Evolutionary conservation across 129 eudicot genomes (phyloP), one percentile per base, ranked within the genome.

Genomic region (Tanacetum coccineum): DNA sequence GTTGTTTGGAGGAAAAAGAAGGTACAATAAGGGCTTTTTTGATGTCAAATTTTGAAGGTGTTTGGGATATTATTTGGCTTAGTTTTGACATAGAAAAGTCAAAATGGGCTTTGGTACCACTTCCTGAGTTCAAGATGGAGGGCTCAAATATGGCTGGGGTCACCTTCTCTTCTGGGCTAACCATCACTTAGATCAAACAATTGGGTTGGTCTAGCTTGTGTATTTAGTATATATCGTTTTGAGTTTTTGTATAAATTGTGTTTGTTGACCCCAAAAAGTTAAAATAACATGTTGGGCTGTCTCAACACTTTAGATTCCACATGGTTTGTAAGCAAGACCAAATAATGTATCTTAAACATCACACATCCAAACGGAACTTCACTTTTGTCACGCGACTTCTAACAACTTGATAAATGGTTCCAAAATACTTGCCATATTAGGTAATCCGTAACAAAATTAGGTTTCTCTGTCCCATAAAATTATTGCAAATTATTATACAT

Each of bases 71-170:
- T 20, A 74, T 82, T 71, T 85, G 91, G 87, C 74, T 85, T 13
- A 70, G 87, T 30, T 85, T 70, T 82, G 81, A 79, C 65, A 7
- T 67, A 11, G 40, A 25, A 12, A 63, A 60, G 56, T 76, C 73
- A 47, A 45, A 17, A 20, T 85, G 91, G 91, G 70, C 28, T 59
- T 82, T 82, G 72, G 72, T 79, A 19, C 83, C 79, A 6, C 77
- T 85, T 18, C 91, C 87, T 57, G 85, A 82, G 32, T 85, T 82
- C 73, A 85, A 79, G 22, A 85, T 85, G 91, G 78, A 76, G 30
- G 81, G 84, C 28, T 74, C 91, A 45, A 85, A 85, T 44, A 66
- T 85, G 85, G 91, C 91, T 64, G 91, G 91, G 54, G 82, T 85
- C 56, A 72, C 91, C 39, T 79, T 85, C 54, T 82, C 87, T 1